phyloP scores from a whole-genome alignment of 768 basidiomycete species.

The Chalciporus piperatus region DNA sequence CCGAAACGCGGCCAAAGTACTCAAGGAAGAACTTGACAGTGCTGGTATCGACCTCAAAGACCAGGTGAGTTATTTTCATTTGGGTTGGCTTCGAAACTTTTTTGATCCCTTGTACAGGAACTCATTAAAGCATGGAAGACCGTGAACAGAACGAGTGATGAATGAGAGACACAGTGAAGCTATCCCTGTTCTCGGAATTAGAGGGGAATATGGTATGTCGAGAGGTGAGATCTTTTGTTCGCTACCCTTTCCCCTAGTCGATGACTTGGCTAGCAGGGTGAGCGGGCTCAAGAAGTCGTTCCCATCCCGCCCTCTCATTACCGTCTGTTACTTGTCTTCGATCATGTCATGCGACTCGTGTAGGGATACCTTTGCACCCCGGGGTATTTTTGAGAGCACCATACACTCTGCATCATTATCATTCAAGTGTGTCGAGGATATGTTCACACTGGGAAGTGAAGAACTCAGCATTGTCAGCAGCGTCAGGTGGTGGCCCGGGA shows the following conservation, averaged over 20 bases:
- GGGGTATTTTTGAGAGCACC: too few relatives aligned
- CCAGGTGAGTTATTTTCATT: slow-evolving; percentile 39
- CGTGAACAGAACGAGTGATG: neutral
- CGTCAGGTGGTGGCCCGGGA: too few relatives aligned
- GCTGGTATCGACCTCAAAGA: slow-evolving; percentile 59
- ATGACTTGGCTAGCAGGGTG: neutral
- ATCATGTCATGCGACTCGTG: neutral
- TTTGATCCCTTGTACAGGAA: slow-evolving; percentile 35
- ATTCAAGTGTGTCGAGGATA: too few relatives aligned
- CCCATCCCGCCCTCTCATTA: neutral
- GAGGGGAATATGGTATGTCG: too few relatives aligned
- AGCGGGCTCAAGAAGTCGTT: neutral
- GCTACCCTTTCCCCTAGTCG: neutral
- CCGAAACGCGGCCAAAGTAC: slow-evolving; percentile 41
- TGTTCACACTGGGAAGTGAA: too few relatives aligned
- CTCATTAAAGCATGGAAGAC: slow-evolving; percentile 40
- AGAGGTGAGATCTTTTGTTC: too few relatives aligned
- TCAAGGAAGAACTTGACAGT: slow-evolving; percentile 50
- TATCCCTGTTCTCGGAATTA: too few relatives aligned
- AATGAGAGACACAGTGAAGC: neutral
- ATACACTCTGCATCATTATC: too few relatives aligned
- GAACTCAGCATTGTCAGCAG: too few relatives aligned
- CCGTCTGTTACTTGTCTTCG: neutral
- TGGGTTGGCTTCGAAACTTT: neutral
- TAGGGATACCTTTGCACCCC: too few relatives aligned